Evolutionary conservation across 495 filamentous ascomycete genomes (phyloP), one percentile per base, ranked within the genome.

Genomic region (Xylaria intraflava): DNA sequence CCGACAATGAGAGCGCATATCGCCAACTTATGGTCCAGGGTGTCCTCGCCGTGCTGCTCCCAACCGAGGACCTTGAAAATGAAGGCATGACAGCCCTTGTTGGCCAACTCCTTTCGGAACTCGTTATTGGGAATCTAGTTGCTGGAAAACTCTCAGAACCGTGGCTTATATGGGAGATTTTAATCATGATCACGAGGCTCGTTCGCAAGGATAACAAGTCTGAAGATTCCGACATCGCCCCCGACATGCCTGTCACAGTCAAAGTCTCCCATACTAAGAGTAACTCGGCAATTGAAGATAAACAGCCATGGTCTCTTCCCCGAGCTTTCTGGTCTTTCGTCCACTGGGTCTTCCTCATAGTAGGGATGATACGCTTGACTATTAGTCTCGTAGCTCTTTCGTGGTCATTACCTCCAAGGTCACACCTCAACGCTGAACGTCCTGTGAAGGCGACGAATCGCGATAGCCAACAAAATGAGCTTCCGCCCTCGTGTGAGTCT

Each of bases 1-100:
- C 69, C 45, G 77, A 86, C 45, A 90, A 92, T 64, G 90, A 96
- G 71, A 76, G 78, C 17, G 75, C 79, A 49, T 95, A 93, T 71
- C 83, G 89, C 65, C 87, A 89, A 62, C 69, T 95, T 56, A 72
- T 96, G 11, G 88, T 87, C 14, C 82, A 88, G 57, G 86, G 83
- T 4, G 77, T 86, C 40, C 72, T 98, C 40, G 85, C 89, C 4
- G 72, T 95, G 39, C 74, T 97, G 22, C 77, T 98, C 29, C 93
- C 93, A 5, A 93, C 88, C 16, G 91, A 96, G 64, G 91, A 97
- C 60, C 78, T 97, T 9, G 83, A 90, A 61, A 96, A 94, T 68
- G 80, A 75, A 43, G 95, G 89, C 64, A 72, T 96, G 61, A 82
- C 87, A 16, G 76, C 85, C 7, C 74, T 98, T 43, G 84, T 96